These are phyloP conservation scores for Diphasiastrum complanatum DNA, from an alignment of 83 land plant species.

Conservation along the genomic window DNA sequence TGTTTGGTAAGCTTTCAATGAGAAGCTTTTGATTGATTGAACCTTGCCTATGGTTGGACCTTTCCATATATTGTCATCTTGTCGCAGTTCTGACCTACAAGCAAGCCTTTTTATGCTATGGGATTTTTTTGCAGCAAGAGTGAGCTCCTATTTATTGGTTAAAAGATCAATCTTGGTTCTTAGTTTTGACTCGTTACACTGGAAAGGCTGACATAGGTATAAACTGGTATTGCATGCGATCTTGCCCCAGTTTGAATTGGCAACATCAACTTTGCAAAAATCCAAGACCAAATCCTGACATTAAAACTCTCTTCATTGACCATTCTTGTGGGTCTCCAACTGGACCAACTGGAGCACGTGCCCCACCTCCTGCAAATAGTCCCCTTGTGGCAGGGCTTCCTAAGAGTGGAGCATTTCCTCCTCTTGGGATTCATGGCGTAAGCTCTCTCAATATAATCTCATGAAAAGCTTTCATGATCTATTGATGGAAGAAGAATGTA, in stretches of 20 bases:
- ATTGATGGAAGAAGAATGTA: too few species aligned
- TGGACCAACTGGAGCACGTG: slow-evolving; percentile 87
- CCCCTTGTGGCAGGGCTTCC: slow-evolving; percentile 61
- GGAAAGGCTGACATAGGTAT: neutral
- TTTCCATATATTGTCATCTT: too few species aligned
- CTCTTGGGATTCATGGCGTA: slow-evolving; percentile 55
- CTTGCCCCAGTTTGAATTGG: slow-evolving; percentile 90
- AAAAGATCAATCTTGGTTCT: neutral
- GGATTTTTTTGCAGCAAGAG: too few species aligned
- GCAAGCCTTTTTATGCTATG: too few species aligned
- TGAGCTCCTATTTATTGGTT: too few species aligned
- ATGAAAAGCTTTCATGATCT: too few species aligned
- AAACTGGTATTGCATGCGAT: too few species aligned
- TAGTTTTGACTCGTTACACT: neutral
- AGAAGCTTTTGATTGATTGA: too few species aligned
- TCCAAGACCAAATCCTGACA: slow-evolving; percentile 91
- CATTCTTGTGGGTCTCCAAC: slow-evolving; percentile 93
- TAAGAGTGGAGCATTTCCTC: slow-evolving; percentile 69
- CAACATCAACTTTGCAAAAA: slow-evolving; percentile 96
- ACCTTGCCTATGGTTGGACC: too few species aligned
- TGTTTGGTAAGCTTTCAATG: too few species aligned
- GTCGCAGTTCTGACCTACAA: too few species aligned
- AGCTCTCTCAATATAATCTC: too few species aligned
- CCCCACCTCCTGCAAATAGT: slow-evolving; percentile 84
- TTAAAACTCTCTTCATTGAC: slow-evolving; percentile 95